phyloP scores from a whole-genome alignment of 768 basidiomycete genomes.

The Kwoniella botswanensis region DNA sequence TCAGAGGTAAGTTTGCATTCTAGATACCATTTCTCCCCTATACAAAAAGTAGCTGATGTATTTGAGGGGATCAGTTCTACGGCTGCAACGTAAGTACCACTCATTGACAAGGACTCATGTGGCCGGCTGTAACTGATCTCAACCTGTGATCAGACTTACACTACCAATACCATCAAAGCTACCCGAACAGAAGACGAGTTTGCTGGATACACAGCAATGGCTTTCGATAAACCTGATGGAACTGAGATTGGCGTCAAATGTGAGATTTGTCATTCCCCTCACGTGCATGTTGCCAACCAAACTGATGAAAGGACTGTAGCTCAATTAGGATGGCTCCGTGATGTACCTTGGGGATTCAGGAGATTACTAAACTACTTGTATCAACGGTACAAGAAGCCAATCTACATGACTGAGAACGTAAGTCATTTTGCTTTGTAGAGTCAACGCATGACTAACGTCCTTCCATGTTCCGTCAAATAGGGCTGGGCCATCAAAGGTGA shows the following conservation, averaged over 20 bases:
- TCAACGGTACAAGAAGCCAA: slow-evolving; percentile 48
- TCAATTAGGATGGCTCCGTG: slow-evolving; percentile 39
- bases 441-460: too few species aligned
- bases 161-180: slow-evolving; percentile 47
- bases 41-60: too few species aligned
- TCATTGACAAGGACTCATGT: too few species aligned
- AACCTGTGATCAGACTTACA: slow-evolving; percentile 31
- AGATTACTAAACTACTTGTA: slow-evolving; percentile 48
- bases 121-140: background rate
- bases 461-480: background rate
- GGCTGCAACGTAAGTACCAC: slow-evolving; percentile 34
- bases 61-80: slow-evolving; percentile 28
- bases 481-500: slow-evolving; percentile 39
- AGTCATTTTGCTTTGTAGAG: slow-evolving; percentile 6
- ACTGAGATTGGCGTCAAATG: slow-evolving; percentile 38
- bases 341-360: slow-evolving; percentile 53
- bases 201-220: slow-evolving; percentile 32
- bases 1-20: slow-evolving; percentile 48
- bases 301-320: slow-evolving; percentile 14
- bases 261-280: slow-evolving; percentile 20
- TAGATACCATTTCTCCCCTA: too few species aligned
- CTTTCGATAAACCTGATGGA: slow-evolving; percentile 42
- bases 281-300: background rate
- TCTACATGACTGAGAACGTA: slow-evolving; percentile 54
- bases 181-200: slow-evolving; percentile 39